Evolutionary conservation across 148 eudicot species (phyloP).

Genomic region (Fallopia convolvulus): DNA sequence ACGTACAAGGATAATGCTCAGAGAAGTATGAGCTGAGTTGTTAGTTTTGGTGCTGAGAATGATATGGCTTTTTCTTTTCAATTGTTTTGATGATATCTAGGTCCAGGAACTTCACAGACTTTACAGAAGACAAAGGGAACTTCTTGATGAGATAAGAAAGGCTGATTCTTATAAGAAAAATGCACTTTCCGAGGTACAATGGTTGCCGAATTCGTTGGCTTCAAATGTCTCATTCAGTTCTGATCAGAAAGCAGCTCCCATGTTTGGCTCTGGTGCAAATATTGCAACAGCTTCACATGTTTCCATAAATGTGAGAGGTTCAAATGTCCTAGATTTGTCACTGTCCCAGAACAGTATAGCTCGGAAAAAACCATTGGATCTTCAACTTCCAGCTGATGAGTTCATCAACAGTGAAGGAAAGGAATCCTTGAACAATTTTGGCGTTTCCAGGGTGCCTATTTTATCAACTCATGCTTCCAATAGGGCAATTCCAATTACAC

Average conservation of each 20-base stretch:
- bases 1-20: neutral
- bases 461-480: constrained; percentile 18
- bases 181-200: neutral
- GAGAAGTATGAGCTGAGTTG: neutral
- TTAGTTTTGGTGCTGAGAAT: neutral
- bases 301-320: neutral
- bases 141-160: neutral
- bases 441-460: constrained; percentile 12
- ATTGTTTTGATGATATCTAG: neutral
- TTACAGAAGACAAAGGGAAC: constrained; percentile 6
- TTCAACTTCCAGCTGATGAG: constrained; percentile 51
- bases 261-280: neutral
- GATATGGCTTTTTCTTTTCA: neutral
- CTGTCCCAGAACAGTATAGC: neutral
- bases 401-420: constrained; percentile 34
- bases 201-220: neutral
- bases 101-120: constrained; percentile 8
- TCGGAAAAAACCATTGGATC: constrained; percentile 30
- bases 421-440: constrained; percentile 16
- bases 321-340: constrained; percentile 2
- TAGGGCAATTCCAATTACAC: constrained; percentile 5
- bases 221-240: neutral
- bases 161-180: neutral
- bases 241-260: neutral
- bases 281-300: neutral